Base-by-base conservation (phyloP, 352 stramenopile species). In the Nothophytophthora sp. region DNA sequence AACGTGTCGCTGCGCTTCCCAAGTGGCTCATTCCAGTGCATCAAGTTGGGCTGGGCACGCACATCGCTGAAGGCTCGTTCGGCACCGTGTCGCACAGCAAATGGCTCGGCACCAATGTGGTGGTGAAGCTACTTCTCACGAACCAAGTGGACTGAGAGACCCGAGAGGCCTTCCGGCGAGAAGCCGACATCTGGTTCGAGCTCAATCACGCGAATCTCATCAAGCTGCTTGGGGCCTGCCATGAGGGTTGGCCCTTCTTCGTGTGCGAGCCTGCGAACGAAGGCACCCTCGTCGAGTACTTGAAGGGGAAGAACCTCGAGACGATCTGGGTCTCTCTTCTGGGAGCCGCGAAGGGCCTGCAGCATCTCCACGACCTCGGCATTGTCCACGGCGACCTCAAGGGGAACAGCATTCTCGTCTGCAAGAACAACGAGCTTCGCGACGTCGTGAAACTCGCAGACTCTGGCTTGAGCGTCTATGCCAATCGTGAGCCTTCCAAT, bases 401-500 rank as follows among this genome's bases (percentile, higher is more conserved):
- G n/a, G 59, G 56, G 23, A 50, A 69, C 37, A 73, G 67, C 33
- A 68, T 73, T 12, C 45, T 73, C n/a, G 55, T 73, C n/a, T 51
- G 50, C 16, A 54, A 16, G 16, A 54, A 70, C 28, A 47, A 11
- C 27, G 48, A 16, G 59, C 55, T 12, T n/a, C n/a, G n/a, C n/a
- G n/a, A n/a, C n/a, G n/a, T n/a, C n/a, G n/a, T n/a, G n/a, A 73
- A 73, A 44, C 46, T 73, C 10, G 51, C 54, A 3, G 55, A 73
- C 32, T 70, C 70, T 45, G 59, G 50, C 0, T 37, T 70, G 30
- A 70, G 59, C 35, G 34, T 47, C 19, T 30, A 40, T n/a, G 43
- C 4, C 32, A 22, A n/a, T 13, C 12, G 0, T 11, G 2, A 8
- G 10, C 18, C 1, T n/a, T n/a, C n/a, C n/a, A 54, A 55, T 24